Evolutionary conservation across 371 early-diverging fungal species (phyloP), one percentile per base, ranked within the genome.

Genomic region (Circinella umbellata): DNA sequence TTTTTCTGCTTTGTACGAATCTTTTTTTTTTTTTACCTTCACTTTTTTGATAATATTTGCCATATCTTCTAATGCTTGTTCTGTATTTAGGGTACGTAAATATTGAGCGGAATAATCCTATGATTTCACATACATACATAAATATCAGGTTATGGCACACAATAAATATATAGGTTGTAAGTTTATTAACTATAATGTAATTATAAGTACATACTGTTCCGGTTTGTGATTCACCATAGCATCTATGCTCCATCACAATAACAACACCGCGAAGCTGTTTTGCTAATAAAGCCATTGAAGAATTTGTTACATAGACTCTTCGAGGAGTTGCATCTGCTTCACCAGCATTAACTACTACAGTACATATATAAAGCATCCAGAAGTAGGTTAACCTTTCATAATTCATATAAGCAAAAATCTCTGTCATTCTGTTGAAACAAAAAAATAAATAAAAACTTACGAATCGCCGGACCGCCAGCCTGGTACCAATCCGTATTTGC

Each of bases 191-290:
- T 27, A 53, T n/a, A 1, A 53, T 18, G 42, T 3, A 3, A 42
- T 9, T 27, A 42, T 13, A 53, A 34, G 18, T 46, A 71, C 69
- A 64, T 67, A 78, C 86, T 15, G 80, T 67, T 15, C 86, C 88
- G 13, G 91, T 61, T 85, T 83, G 8, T n/a, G 91, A 90, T 55
- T 79, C 68, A 59, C 94, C 94, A 67, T 93, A 94, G 75, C 88
- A 90, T 60, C 94, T 73, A 70, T 93, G 92, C 71, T 94, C 93
- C 73, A 94, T 75, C 3, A 86, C 86, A 15, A 93, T 75, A 6
- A 93, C 74, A 37, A 91, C 76, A 17, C 92, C 94, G 20, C 85
- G 71, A 6, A 90, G 81, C 3, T 77, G 80, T 67, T 85, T 80
- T 0, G 93, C 92, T 42, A 94, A 63, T 13, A 74, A 63, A n/a